Conservation (phyloP, 2,329 filamentous ascomycete genomes). For the Epichloe brachyelytri region DNA sequence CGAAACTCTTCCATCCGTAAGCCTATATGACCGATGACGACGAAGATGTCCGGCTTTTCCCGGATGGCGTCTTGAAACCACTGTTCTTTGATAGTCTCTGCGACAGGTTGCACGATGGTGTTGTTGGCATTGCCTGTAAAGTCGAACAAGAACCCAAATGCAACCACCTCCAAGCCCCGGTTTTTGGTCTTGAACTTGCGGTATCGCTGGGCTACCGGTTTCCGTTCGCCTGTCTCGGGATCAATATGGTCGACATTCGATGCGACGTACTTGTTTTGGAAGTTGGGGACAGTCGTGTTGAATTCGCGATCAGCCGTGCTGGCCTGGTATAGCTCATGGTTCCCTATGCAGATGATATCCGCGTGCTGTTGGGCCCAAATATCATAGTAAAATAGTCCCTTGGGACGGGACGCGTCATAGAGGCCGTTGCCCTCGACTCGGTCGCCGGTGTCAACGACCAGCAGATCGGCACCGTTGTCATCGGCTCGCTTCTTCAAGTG, state of each 20-base stretch:
- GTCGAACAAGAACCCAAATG: conserved; percentile 91
- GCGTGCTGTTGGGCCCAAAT: conserved; percentile 74
- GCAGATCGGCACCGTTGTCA: conserved; percentile 62
- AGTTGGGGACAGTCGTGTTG: conserved; percentile 69
- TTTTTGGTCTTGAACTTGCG: conserved; percentile 88
- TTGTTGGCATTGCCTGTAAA: conserved; percentile 88
- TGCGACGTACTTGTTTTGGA: conserved; percentile 66
- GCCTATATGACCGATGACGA: conserved; percentile 77
- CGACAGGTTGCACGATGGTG: conserved; percentile 68
- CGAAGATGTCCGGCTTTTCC: conserved; percentile 77
- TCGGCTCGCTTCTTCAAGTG: conserved; percentile 73
- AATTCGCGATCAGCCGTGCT: conserved; percentile 70
- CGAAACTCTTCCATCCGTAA: conserved; percentile 70
- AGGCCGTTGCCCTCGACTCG: conserved; percentile 88
- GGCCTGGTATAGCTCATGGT: conserved; percentile 85
- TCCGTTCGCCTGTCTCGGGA: conserved; percentile 53
- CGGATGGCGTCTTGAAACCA: conserved; percentile 84
- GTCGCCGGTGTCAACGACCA: conserved; percentile 94
- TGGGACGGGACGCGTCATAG: conserved; percentile 79
- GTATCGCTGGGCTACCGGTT: conserved; percentile 70
- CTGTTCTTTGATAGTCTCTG: conserved; percentile 64
- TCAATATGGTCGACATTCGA: conserved; percentile 88
- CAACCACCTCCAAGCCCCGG: conserved; percentile 67
- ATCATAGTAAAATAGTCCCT: conserved; percentile 78
- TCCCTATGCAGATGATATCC: conserved; percentile 77